phyloP scores from a whole-genome alignment of 164 flowering plant species.

The Dillenia turbinata region DNA sequence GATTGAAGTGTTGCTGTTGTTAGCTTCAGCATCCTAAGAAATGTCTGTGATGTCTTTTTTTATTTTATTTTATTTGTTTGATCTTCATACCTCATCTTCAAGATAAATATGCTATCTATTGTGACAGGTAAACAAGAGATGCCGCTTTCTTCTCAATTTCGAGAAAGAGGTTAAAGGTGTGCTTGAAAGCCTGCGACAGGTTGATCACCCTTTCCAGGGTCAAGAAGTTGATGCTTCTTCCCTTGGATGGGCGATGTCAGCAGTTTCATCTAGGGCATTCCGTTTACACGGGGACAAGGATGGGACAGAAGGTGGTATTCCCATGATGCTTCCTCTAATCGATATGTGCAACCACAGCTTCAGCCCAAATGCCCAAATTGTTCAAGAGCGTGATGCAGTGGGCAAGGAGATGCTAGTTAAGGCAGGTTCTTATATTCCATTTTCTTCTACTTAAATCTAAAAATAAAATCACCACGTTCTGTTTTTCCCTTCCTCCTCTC shows the following conservation, averaged over 20 bases:
- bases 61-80: no score
- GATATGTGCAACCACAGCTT: slow-evolving; percentile 98
- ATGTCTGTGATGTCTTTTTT: no score
- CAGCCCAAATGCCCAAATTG: slow-evolving; percentile 72
- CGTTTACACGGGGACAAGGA: slow-evolving; percentile 66
- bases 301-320: slow-evolving; percentile 38
- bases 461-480: no score
- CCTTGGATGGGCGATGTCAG: slow-evolving; percentile 98
- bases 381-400: slow-evolving; percentile 55
- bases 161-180: slow-evolving; percentile 48
- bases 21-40: no score
- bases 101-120: background rate
- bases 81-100: background rate
- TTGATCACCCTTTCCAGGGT: slow-evolving; percentile 76
- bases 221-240: slow-evolving; percentile 78
- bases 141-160: slow-evolving; percentile 89
- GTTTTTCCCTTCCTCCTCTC: background rate
- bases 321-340: slow-evolving; percentile 83
- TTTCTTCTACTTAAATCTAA: background rate
- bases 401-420: slow-evolving; percentile 47
- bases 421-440: slow-evolving; percentile 30
- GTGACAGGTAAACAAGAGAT: slow-evolving; percentile 83
- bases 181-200: slow-evolving; percentile 37
- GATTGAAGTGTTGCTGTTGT: no score
- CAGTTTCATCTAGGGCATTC: slow-evolving; percentile 94